Conservation (phyloP, 371 early-diverging fungal species). For the Apophysomyces trapeziformis region DNA sequence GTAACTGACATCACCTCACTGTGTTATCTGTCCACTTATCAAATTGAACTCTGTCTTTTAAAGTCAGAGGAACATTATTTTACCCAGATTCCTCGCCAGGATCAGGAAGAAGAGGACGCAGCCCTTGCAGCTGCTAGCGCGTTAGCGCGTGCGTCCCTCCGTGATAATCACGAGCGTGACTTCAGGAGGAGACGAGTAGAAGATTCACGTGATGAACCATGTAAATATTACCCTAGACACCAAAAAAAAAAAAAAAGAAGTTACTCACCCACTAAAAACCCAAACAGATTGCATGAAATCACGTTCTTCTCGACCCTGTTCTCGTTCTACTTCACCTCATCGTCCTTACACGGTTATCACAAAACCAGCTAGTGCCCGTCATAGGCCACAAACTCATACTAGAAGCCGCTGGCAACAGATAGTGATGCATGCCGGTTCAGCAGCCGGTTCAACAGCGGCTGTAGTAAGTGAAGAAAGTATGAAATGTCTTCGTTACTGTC, state of each 20-base stretch:
- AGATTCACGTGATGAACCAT: constrained; percentile 41
- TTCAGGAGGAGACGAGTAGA: constrained; percentile 35
- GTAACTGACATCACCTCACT: constrained; percentile 12
- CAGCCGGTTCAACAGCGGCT: constrained; percentile 74
- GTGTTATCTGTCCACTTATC: neutral
- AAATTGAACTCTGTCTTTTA: neutral
- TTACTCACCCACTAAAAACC: neutral
- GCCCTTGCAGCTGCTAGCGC: constrained; percentile 45
- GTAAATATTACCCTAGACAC: neutral
- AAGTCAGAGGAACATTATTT: constrained; percentile 36
- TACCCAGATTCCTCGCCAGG: constrained; percentile 22
- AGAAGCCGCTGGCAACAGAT: constrained; percentile 76
- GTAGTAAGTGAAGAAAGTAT: constrained; percentile 82
- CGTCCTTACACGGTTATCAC: constrained; percentile 36
- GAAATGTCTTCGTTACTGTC: constrained; percentile 78
- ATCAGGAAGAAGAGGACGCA: constrained; percentile 42
- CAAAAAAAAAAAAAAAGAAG: neutral
- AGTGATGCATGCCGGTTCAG: constrained; percentile 70
- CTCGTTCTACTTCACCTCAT: constrained; percentile 53
- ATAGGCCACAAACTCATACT: constrained; percentile 24
- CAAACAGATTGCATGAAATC: constrained; percentile 20
- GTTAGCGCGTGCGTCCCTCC: constrained; percentile 41
- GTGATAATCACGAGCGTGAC: constrained; percentile 32
- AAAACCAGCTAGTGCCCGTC: constrained; percentile 24
- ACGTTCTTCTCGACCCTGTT: constrained; percentile 29